phyloP scores from a whole-genome alignment of 768 basidiomycete genomes.

The Rhizopogon vinicolor region DNA sequence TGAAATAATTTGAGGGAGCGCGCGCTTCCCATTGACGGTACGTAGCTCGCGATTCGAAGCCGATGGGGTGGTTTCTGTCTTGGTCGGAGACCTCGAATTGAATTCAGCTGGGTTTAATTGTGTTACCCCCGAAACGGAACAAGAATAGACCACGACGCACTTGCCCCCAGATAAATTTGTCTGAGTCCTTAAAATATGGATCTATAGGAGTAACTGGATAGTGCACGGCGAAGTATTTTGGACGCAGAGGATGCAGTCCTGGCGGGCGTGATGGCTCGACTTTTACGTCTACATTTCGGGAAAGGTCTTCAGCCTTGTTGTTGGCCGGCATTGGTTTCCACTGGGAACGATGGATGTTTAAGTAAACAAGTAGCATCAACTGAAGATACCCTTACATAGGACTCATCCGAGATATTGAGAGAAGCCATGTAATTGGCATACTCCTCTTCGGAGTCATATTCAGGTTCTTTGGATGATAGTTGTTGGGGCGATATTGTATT shows the following conservation, averaged over 20 bases:
- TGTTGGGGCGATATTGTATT: background rate
- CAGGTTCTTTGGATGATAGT: background rate
- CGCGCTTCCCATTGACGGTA: background rate
- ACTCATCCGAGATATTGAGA: slow-evolving; percentile 27
- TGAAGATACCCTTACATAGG: slow-evolving; percentile 13
- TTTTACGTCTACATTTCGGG: slow-evolving; percentile 8
- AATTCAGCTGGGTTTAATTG: background rate
- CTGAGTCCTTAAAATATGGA: slow-evolving; percentile 6
- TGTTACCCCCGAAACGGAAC: background rate
- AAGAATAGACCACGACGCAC: slow-evolving; percentile 8
- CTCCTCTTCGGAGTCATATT: slow-evolving; percentile 17
- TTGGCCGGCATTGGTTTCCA: slow-evolving; percentile 20
- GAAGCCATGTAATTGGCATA: slow-evolving; percentile 17
- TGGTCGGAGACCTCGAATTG: background rate
- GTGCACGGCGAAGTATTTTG: slow-evolving; percentile 15
- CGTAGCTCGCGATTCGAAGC: background rate
- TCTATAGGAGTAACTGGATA: slow-evolving; percentile 13
- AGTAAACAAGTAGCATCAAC: background rate
- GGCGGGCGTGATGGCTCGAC: background rate
- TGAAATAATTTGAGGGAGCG: slow-evolving; percentile 20
- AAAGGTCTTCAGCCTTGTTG: slow-evolving; percentile 29
- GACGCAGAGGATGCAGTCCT: slow-evolving; percentile 5
- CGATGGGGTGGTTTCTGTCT: background rate
- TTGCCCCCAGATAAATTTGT: slow-evolving; percentile 11
- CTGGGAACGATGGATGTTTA: slow-evolving; percentile 6